Conservation (phyloP, 257 asterid species). For the Scutellaria baicalensis region DNA sequence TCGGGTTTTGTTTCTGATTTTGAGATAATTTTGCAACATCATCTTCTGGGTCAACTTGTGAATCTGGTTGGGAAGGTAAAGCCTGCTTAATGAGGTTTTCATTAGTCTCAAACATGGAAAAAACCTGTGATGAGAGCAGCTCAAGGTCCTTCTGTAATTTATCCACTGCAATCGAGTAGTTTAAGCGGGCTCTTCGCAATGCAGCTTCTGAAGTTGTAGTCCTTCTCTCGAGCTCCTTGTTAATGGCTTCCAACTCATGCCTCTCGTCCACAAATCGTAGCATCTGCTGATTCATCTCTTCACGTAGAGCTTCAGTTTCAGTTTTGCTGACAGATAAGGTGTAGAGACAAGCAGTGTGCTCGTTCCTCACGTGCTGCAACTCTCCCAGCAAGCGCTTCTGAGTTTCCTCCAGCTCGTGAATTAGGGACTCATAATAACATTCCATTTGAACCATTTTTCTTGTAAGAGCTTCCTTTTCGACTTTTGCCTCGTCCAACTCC, state of each 20-base stretch:
- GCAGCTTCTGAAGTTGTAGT: conserved; percentile 82
- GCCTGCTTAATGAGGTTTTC: conserved; percentile 86
- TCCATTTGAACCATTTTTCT: conserved; percentile 96
- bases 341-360: conserved; percentile 75
- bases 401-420: conserved; percentile 90
- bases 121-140: conserved; percentile 91
- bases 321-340: conserved; percentile 52
- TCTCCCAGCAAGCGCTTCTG: conserved; percentile 82
- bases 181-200: conserved; percentile 78
- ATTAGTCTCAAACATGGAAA: conserved; percentile 84
- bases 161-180: conserved; percentile 91
- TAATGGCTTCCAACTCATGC: conserved; percentile 48
- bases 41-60: conserved; percentile 22
- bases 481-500: conserved; percentile 86
- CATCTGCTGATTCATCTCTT: conserved; percentile 56
- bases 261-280: conserved; percentile 60
- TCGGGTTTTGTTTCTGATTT: conserved; percentile 30
- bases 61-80: conserved; percentile 36
- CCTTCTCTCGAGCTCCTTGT: conserved; percentile 75
- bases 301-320: conserved; percentile 58
- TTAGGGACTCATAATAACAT: conserved; percentile 82
- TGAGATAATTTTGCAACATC: conserved; percentile 23
- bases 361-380: conserved; percentile 69
- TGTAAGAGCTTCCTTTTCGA: conserved; percentile 66
- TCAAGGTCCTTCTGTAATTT: conserved; percentile 92